Base-by-base conservation (phyloP, 768 basidiomycete genomes). In the Russula olivacea region DNA sequence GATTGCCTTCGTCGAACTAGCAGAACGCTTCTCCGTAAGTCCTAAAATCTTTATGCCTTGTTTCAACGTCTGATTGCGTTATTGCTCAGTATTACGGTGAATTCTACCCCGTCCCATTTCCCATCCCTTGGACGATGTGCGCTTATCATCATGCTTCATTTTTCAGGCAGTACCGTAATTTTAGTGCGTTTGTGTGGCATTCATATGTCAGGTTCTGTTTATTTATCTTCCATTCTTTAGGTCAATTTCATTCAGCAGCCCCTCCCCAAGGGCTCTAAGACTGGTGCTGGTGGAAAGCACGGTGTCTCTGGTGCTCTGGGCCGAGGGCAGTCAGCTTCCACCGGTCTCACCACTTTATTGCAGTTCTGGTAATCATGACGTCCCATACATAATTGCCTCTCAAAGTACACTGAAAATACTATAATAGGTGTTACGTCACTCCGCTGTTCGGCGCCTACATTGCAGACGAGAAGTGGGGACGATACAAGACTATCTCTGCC, bases 381-480 rank as follows among this genome's bases (percentile, higher is more conserved):
- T 6, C 61, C 60, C 56, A 66, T 66, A 25, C 51, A 66, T 68
- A 25, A 52, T 12, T 34, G 60, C 58, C 55, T 58, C 51, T 43
- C 25, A 21, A 23, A 32, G n/a, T 49, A 25, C 15, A 23, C 21
- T 45, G 17, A 53, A 54, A 38, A 34, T 40, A 34, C 11, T 48
- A 7, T n/a, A 9, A 21, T 50, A 69, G 68, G 69, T 65, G 61
- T 38, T 75, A 73, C 55, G 65, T 75, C 61, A 72, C 69, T 3
- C 76, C 76, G 2, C 66, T 77, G 7, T 45, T 76, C n/a, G 76
- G 77, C 14, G 78, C 76, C 9, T 77, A 72, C 61, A 61, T 79
- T 52, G 77, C 78, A 32, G 77, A 79, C 64, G 70, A 75, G n/a
- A 71, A 75, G 68, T 72, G 69, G 66, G 78, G 78, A 8, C 72